These are phyloP conservation scores for Erodium texanum DNA, from an alignment of 441 rosid species.

Conservation along the genomic window DNA sequence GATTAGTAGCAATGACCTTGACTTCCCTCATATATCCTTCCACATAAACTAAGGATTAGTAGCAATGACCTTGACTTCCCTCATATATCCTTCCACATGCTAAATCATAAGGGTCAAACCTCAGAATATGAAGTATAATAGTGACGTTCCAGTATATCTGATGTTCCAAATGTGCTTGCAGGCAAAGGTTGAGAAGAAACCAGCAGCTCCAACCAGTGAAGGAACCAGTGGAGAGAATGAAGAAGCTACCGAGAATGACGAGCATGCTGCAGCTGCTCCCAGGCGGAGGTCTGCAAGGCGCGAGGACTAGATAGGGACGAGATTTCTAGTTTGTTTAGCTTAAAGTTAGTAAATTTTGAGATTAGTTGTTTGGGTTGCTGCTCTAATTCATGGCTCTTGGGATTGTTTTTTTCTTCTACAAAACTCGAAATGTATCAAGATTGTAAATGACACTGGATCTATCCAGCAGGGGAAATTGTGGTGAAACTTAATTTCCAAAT, in stretches of 20 bases:
- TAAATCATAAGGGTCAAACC: too few relatives aligned
- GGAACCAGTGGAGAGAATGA: too few relatives aligned
- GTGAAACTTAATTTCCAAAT: too few relatives aligned
- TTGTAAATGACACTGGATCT: background rate
- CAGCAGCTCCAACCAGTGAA: slow-evolving; percentile 24
- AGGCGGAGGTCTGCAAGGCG: slow-evolving; percentile 67
- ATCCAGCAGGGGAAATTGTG: too few relatives aligned
- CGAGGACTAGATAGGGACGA: slow-evolving; percentile 29
- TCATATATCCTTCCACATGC: too few relatives aligned
- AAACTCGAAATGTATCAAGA: background rate
- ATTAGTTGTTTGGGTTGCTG: background rate
- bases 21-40: too few relatives aligned
- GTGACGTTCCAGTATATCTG: background rate
- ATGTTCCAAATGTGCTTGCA: slow-evolving; percentile 8
- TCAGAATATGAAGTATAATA: too few relatives aligned
- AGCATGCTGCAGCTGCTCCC: slow-evolving; percentile 42
- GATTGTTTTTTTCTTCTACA: background rate
- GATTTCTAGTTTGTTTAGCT: slow-evolving; percentile 6
- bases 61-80: too few relatives aligned
- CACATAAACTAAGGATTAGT: too few relatives aligned
- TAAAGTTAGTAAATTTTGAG: slow-evolving; percentile 30
- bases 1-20: too few relatives aligned
- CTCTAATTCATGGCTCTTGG: background rate
- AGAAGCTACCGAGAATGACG: slow-evolving; percentile 36
- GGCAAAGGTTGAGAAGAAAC: slow-evolving; percentile 34